A percentile compares a stretch with the other conserved stretches of the same genome.
phyloP scores from a whole-genome alignment of 768 basidiomycete genomes.

The Hericium erinaceus region DNA sequence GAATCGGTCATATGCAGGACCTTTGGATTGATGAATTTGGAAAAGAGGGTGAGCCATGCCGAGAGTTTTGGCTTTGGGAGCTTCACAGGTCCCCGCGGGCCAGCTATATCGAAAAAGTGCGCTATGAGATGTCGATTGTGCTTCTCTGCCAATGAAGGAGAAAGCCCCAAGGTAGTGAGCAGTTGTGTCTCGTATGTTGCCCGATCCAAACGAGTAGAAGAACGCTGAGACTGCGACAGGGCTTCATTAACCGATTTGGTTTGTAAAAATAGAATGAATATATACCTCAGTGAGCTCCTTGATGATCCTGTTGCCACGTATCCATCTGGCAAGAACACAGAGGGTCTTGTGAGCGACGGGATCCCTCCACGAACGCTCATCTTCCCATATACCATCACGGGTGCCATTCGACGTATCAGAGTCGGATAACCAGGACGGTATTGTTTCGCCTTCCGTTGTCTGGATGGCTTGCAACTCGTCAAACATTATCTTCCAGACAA shows the following conservation, averaged over 20 bases:
- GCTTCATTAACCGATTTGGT: neutral
- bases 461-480: slow-evolving; percentile 37
- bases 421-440: slow-evolving; percentile 19
- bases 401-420: slow-evolving; percentile 4
- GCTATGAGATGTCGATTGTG: slow-evolving; percentile 86
- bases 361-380: slow-evolving; percentile 71
- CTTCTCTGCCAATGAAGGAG: slow-evolving; percentile 68
- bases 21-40: slow-evolving; percentile 91
- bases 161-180: slow-evolving; percentile 58
- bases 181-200: slow-evolving; percentile 77
- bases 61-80: slow-evolving; percentile 54
- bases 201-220: slow-evolving; percentile 56
- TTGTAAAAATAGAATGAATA: too few relatives aligned
- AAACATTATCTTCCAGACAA: slow-evolving; percentile 67
- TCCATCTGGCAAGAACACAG: neutral
- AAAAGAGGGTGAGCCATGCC: slow-evolving; percentile 77
- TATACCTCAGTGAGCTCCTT: too few relatives aligned
- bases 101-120: slow-evolving; percentile 52
- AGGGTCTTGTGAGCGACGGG: slow-evolving; percentile 56
- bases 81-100: slow-evolving; percentile 28
- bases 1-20: slow-evolving; percentile 62
- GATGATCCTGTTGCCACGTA: too few relatives aligned
- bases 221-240: slow-evolving; percentile 27
- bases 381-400: slow-evolving; percentile 39
- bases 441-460: slow-evolving; percentile 17